These are phyloP conservation scores for Pyropia yezoensis DNA, from an alignment of 23 red algal species.

Conservation along the genomic window DNA sequence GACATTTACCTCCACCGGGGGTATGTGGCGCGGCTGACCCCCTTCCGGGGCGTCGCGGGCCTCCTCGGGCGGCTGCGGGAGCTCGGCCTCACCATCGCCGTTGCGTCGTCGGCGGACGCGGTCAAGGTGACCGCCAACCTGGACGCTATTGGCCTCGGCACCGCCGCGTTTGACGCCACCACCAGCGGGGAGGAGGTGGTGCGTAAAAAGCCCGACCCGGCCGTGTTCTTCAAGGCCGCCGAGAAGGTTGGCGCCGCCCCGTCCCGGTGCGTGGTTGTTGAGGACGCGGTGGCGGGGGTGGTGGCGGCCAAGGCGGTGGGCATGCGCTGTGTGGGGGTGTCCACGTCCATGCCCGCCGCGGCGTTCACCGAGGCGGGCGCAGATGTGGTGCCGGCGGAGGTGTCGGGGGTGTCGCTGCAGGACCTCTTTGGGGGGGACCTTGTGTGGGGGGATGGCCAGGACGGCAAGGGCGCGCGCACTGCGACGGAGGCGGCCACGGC, in stretches of 20 bases:
- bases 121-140: slow-evolving; percentile 86
- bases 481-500: too few relatives aligned
- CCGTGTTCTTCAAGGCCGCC: slow-evolving; percentile 64
- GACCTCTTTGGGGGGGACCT: slow-evolving; percentile 27
- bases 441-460: too few relatives aligned
- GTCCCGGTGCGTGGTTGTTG: slow-evolving; percentile 68
- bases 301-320: slow-evolving; percentile 67
- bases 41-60: slow-evolving; percentile 37
- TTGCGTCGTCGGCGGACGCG: slow-evolving; percentile 70
- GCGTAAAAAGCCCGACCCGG: slow-evolving; percentile 80
- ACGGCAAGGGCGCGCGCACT: too few relatives aligned
- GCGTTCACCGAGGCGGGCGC: slow-evolving; percentile 21
- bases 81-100: slow-evolving; percentile 54
- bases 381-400: slow-evolving; percentile 38
- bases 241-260: slow-evolving; percentile 22
- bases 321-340: slow-evolving; percentile 85
- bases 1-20: slow-evolving; percentile 48
- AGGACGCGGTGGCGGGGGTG: slow-evolving; percentile 80
- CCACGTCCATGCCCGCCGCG: slow-evolving; percentile 19
- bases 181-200: slow-evolving; percentile 37
- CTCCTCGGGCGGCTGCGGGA: slow-evolving; percentile 25
- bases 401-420: slow-evolving; percentile 21
- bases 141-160: slow-evolving; percentile 42
- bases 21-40: slow-evolving; percentile 18
- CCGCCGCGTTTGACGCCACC: slow-evolving; percentile 52